Evolutionary conservation across 108 stramenopile species (phyloP), one percentile per base, ranked within the genome.

Genomic region (Cyclotella baltica): DNA sequence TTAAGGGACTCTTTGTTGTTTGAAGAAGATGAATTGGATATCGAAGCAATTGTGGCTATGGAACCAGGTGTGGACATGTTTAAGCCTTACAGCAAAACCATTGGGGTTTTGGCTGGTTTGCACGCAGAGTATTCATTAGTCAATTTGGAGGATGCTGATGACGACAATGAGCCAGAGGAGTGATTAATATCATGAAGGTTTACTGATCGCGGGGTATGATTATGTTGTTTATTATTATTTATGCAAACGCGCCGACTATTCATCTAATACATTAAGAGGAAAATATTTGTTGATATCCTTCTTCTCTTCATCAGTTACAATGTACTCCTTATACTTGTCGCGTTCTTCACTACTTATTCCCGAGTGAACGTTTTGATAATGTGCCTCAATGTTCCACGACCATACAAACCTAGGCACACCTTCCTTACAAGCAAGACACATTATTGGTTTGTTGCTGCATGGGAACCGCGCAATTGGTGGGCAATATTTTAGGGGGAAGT

Each of bases 61-160:
- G 66, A 67, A 29, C 66, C 66, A 9, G 66, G 66, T 28, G 66
- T 67, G 33, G 66, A 67, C 19, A 67, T 67, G 66, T 46, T 67
- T 19, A 4, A 38, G 4, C 66, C 66, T 5, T 67, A 67, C 28
- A 20, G 19, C 4, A 25, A 16, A 10, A 4, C 11, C 3, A 34
- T 67, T 40, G 66, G 66, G 27, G 66, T 67, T 6, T 10, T 40
- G 6, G 66, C 66, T 67, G 66, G 66, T 4, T 36, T 46, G 5
- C 20, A 38, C 31, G 66, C 40, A 28, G 66, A 67, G 19, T 67
- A 67, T 27, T 11, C 37, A 10, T 29, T 67, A 27, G 66, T 34
- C 10, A 23, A 67, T 67, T 46, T 67, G 38, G 66, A 67, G 11
- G 27, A 48, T 25, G 66, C 4, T 11, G 36, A 28, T 6, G 66